Evolutionary conservation across 257 asterid genomes (phyloP), one percentile per base, ranked within the genome.

Genomic region (Catharanthus roseus): DNA sequence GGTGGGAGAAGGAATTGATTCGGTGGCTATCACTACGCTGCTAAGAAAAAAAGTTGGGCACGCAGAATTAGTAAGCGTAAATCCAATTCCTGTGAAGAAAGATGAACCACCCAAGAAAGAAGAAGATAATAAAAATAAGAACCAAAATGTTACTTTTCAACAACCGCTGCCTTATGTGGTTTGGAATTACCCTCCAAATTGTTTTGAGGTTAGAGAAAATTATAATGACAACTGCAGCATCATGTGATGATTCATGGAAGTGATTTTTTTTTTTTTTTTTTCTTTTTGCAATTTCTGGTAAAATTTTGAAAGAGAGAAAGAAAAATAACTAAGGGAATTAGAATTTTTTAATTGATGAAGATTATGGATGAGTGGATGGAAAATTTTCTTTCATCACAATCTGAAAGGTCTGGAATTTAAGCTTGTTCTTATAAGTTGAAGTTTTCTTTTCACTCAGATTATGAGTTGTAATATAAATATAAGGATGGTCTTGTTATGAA

Each of bases 191-290:
- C 61, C 21, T 0, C 39, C 45, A 16, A 24, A 8, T 38, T 68
- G 49, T 78, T 72, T 53, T 45, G 50, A 21, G 19, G 68, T 65
- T 28, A 61, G 64, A 41, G 80, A 4, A 50, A 19, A 45, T 34
- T 56, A 9, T 4, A 82, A 74, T 0, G 49, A 79, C 44, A n/a
- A 8, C 19, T 85, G 85, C 84, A 61, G 72, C 58, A 84, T 84
- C 69, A 65, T 84, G 86, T 84, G n/a, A 60, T n/a, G n/a, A n/a
- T n/a, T n/a, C n/a, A n/a, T n/a, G n/a, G n/a, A n/a, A n/a, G n/a
- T n/a, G n/a, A n/a, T n/a, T n/a, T n/a, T n/a, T n/a, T n/a, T n/a
- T n/a, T n/a, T n/a, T n/a, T n/a, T n/a, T n/a, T n/a, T n/a, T n/a
- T n/a, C n/a, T n/a, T n/a, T n/a, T n/a, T n/a, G n/a, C n/a, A n/a